Evolutionary conservation across 2,329 filamentous ascomycete species (phyloP).

Genomic region (Colletotrichum melonis): DNA sequence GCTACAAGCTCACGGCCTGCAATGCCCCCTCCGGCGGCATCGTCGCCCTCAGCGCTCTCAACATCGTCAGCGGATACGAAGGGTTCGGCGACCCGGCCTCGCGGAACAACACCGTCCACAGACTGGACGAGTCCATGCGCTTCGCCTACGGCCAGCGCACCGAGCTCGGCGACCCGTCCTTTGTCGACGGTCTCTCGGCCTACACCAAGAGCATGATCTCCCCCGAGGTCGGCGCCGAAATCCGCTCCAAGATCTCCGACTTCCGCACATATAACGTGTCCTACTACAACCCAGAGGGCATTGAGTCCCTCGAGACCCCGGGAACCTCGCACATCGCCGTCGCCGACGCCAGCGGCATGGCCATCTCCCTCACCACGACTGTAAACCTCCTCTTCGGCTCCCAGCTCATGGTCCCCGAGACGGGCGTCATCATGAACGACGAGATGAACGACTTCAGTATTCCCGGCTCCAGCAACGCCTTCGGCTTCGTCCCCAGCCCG

Average conservation of each 20-base stretch:
- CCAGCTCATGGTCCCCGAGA: conserved; percentile 81
- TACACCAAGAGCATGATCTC: conserved; percentile 75
- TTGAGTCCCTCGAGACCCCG: conserved; percentile 67
- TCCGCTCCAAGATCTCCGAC: conserved; percentile 59
- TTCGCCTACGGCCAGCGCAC: conserved; percentile 83
- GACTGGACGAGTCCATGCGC: conserved; percentile 84
- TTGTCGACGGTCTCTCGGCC: conserved; percentile 69
- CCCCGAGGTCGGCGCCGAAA: conserved; percentile 65
- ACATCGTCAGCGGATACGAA: conserved; percentile 78
- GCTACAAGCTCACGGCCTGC: conserved; percentile 74
- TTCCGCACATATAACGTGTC: conserved; percentile 50
- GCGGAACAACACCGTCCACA: conserved; percentile 75
- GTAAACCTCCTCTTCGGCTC: conserved; percentile 86
- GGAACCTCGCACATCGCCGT: conserved; percentile 77
- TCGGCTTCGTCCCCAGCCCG: conserved; percentile 80
- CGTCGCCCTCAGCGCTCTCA: conserved; percentile 79
- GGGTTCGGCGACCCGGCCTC: conserved; percentile 67
- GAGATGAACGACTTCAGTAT: conserved; percentile 82
- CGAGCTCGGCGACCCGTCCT: conserved; percentile 81
- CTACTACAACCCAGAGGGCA: conserved; percentile 57
- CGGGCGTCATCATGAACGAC: conserved; percentile 78
- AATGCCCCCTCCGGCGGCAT: conserved; percentile 80
- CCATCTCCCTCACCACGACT: conserved; percentile 83
- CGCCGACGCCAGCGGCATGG: conserved; percentile 76
- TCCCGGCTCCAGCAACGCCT: conserved; percentile 76